Base-by-base conservation (phyloP, 176 grass and related monocot genomes). In the Dactylis glomerata region DNA sequence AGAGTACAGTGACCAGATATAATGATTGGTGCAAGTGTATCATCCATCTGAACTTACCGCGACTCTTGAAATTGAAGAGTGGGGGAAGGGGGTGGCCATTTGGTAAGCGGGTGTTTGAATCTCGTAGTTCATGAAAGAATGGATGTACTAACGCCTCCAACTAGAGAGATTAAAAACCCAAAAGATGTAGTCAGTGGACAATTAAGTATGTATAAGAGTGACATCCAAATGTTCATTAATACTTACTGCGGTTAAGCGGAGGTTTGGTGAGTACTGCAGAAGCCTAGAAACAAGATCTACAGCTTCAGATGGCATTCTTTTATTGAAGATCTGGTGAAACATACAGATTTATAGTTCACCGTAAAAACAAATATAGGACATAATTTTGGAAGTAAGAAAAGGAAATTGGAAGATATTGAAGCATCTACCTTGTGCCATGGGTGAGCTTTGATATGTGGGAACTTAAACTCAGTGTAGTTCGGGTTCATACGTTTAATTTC, bases 401-500 rank as follows among this genome's bases (percentile, higher is more conserved):
- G 20, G 13, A 42, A 80, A 19, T 2, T 36, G 0, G 8, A 75
- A 68, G 5, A 66, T 63, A 14, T 42, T 13, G 20, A 85, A 26
- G 32, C 55, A 32, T 33, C 27, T 76, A 86, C 91, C 75, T 97
- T 97, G 85, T 93, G 94, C 94, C 94, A 97, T 59, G 94, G 94
- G 61, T 88, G 89, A 84, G 89, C 91, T 89, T 97, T 97, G 82
- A 97, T 97, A 80, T 95, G 85, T 4, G 93, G 93, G 68, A 95
- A 95, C 58, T 92, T 95, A 77, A 92, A 95, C 38, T 97, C 91
- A 0, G 89, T 92, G 47, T 97, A 97, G 68, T 93, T 97, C 6
- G 94, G 94, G 44, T 97, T 97, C 91, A 97, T 97, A 28, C 83
- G 90, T 83, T 97, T 97, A 58, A 97, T 97, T 91, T 97, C 94